Percentiles rank a stretch among this genome's conserved stretches.
phyloP scores from a whole-genome alignment of 192 early-diverging fungal species.

The Pilaira anomala region DNA sequence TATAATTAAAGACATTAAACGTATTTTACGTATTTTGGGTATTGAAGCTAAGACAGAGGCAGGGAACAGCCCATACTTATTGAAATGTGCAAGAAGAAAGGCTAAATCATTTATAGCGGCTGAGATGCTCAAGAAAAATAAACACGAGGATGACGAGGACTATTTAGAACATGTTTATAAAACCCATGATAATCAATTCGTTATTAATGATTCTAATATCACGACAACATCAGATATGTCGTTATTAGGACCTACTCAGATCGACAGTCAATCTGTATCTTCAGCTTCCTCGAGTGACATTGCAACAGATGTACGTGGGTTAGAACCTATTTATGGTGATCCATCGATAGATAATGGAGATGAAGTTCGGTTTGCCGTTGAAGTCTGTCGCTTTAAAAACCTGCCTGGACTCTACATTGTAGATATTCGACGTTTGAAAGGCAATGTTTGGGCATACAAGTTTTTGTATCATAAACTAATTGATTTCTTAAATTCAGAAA shows the following conservation, averaged over 20 bases:
- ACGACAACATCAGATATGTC: neutral
- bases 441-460: constrained; percentile 65
- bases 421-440: constrained; percentile 53
- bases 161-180: neutral
- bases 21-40: constrained; percentile 28
- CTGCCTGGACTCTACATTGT: constrained; percentile 63
- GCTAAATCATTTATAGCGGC: constrained; percentile 13
- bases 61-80: constrained; percentile 38
- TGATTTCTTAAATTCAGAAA: constrained; percentile 28
- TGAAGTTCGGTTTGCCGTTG: constrained; percentile 73
- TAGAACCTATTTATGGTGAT: constrained; percentile 39
- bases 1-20: constrained; percentile 46
- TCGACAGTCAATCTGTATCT: neutral
- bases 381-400: constrained; percentile 80
- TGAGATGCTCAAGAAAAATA: constrained; percentile 54
- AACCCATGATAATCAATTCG: neutral
- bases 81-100: constrained; percentile 49
- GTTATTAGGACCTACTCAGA: neutral
- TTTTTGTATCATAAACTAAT: constrained; percentile 54
- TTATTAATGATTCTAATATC: neutral
- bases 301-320: neutral
- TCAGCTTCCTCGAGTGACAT: constrained; percentile 19
- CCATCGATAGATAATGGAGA: constrained; percentile 43
- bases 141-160: constrained; percentile 31
- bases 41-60: constrained; percentile 11